Evolutionary conservation across 257 asterid species (phyloP).

Genomic region (Solanum peruvianum): DNA sequence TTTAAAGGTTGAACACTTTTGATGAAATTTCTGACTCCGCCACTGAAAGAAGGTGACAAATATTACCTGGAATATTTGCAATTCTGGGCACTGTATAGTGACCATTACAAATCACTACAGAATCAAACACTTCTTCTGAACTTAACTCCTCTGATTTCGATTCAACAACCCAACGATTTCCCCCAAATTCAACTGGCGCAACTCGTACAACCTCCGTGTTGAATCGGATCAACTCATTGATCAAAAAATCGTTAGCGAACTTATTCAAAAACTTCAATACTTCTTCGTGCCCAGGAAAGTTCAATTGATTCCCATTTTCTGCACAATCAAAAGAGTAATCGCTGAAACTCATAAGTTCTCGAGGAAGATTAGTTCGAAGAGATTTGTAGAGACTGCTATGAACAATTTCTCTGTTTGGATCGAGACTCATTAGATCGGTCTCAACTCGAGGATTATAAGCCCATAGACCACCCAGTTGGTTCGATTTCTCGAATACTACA

Average conservation of each 20-base stretch:
- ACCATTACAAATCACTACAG: constrained; percentile 19
- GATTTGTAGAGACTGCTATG: background rate
- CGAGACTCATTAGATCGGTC: constrained; percentile 37
- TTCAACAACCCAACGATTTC: constrained; percentile 31
- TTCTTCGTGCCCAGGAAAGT: constrained; percentile 40
- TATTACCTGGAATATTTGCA: constrained; percentile 15
- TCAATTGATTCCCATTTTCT: background rate
- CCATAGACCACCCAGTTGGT: constrained; percentile 48
- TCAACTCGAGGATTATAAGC: constrained; percentile 34
- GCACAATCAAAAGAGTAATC: background rate
- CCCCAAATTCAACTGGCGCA: constrained; percentile 3
- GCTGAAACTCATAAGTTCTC: background rate
- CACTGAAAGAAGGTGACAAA: background rate
- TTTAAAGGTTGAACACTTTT: too few relatives aligned
- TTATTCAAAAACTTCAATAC: constrained; percentile 35
- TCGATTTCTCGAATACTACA: constrained; percentile 29
- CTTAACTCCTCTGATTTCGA: constrained; percentile 2
- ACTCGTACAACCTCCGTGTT: constrained; percentile 35
- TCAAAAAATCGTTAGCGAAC: constrained; percentile 26
- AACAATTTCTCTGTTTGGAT: constrained; percentile 12
- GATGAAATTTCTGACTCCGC: too few relatives aligned
- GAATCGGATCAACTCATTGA: constrained; percentile 32
- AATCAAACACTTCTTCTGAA: constrained; percentile 23
- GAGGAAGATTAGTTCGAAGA: background rate
- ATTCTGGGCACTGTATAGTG: constrained; percentile 13